Evolutionary conservation across 2,329 filamentous ascomycete genomes (phyloP), one percentile per base, ranked within the genome.

Genomic region (Colletotrichum simmondsii): DNA sequence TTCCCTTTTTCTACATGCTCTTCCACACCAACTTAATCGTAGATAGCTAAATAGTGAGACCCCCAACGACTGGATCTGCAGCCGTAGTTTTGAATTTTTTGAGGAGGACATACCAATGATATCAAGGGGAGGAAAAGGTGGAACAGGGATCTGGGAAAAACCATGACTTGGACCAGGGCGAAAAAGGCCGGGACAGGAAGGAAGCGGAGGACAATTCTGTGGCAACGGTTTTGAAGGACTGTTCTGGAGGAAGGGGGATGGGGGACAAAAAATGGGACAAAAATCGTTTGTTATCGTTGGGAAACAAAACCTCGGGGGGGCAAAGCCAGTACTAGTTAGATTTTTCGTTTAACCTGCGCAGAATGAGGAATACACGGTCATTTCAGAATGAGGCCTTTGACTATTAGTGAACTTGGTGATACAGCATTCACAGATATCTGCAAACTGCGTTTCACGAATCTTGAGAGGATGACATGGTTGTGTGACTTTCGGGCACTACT

Each of bases 91-190:
- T 19, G 32, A 42, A 22, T 68, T 62, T 62, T 59, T 52, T 65
- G 68, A 67, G 68, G 68, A 73, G 68, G 71, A 73, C 68, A 73
- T 71, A 71, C 71, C 70, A 72, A 70, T 72, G 70, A 72, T 72
- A 72, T 72, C 70, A 70, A 72, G 70, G 66, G 70, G 70, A 72
- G 70, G 54, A 72, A 72, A 72, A 72, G 70, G 70, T 65, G 70
- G 69, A 67, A 62, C 11, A 42, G 19, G 42, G 42, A 52, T 6
- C 10, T 52, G 6, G 42, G 42, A 32, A 10, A 49, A 62, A 16
- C 6, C 5, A 26, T 10, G 19, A 28, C 7, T 22, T 22, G 22
- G 22, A 26, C 19, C 11, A 16, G n/a, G n/a, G 28, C 19, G 49
- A 6, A 53, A 28, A 42, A 16, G 22, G 24, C 52, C 32, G 7